Conservation (phyloP, 2,329 filamentous ascomycete species). For the Cryphonectria japonica region DNA sequence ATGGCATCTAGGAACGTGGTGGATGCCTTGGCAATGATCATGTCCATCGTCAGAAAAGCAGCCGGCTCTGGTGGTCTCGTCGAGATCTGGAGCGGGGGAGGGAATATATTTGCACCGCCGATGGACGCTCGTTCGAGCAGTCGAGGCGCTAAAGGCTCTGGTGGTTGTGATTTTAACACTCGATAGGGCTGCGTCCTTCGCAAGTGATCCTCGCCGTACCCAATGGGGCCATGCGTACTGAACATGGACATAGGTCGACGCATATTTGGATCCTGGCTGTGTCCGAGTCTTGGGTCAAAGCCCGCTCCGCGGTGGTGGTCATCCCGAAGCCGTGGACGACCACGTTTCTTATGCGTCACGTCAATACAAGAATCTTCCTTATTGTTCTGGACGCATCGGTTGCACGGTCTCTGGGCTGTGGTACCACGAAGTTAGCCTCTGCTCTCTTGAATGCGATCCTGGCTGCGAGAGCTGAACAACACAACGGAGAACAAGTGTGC, state of each 20-base stretch:
- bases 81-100: slow-evolving; percentile 47
- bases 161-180: slow-evolving; percentile 58
- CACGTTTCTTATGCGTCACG: slow-evolving; percentile 85
- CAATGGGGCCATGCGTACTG: slow-evolving; percentile 48
- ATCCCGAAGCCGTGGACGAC: slow-evolving; percentile 76
- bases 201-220: slow-evolving; percentile 51
- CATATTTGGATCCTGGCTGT: slow-evolving; percentile 47
- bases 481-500: slow-evolving; percentile 20
- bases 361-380: slow-evolving; percentile 82
- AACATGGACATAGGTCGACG: slow-evolving; percentile 58
- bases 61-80: slow-evolving; percentile 53
- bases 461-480: not conserved
- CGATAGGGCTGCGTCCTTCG: slow-evolving; percentile 54
- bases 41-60: slow-evolving; percentile 61
- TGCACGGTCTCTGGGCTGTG: slow-evolving; percentile 74
- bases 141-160: slow-evolving; percentile 51
- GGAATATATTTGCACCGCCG: slow-evolving; percentile 55
- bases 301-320: slow-evolving; percentile 60
- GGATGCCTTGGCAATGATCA: slow-evolving; percentile 62
- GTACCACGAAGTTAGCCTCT: slow-evolving; percentile 35
- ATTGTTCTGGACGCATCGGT: slow-evolving; percentile 75
- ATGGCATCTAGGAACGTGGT: slow-evolving; percentile 59
- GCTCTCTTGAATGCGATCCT: not conserved
- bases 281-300: slow-evolving; percentile 56
- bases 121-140: slow-evolving; percentile 56